phyloP scores from a whole-genome alignment of 2,329 filamentous ascomycete species.

The Penicillium sp. region DNA sequence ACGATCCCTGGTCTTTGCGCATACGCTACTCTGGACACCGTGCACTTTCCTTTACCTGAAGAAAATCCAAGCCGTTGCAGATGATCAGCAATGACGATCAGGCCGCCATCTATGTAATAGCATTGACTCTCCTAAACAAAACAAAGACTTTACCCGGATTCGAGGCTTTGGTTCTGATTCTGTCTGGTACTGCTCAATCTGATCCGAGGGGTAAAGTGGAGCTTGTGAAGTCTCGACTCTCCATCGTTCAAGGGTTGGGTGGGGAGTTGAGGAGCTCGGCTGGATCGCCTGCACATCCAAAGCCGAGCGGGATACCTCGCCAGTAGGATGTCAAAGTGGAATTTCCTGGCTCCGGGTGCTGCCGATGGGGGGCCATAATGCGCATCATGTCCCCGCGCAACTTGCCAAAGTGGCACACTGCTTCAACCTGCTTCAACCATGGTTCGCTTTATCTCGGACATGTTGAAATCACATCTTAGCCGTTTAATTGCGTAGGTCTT shows the following conservation, averaged over 20 bases:
- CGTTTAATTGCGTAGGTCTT: too few species aligned
- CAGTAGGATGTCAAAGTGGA: neutral
- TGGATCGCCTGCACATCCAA: constrained; percentile 6
- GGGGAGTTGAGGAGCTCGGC: constrained; percentile 2
- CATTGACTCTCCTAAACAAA: neutral
- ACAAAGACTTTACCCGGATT: neutral
- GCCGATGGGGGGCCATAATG: constrained; percentile 3
- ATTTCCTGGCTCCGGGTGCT: constrained; percentile 5
- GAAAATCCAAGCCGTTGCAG: constrained; percentile 21
- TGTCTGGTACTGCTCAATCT: neutral
- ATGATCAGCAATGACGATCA: constrained; percentile 5
- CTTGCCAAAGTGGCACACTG: neutral
- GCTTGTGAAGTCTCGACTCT: neutral
- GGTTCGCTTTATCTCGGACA: constrained; percentile 13
- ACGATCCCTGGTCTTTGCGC: neutral
- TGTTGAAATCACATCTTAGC: neutral
- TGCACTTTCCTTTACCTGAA: constrained; percentile 8
- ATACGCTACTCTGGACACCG: neutral
- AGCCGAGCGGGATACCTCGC: constrained; percentile 3
- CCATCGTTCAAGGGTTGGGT: constrained; percentile 5
- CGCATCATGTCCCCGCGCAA: constrained; percentile 3
- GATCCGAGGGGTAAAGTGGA: constrained; percentile 4
- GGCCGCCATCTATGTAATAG: neutral
- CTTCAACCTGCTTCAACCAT: constrained; percentile 10
- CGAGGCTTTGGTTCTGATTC: neutral